Evolutionary conservation across 106 monocot species (phyloP).

Genomic region (Dactylorhiza incarnata): DNA sequence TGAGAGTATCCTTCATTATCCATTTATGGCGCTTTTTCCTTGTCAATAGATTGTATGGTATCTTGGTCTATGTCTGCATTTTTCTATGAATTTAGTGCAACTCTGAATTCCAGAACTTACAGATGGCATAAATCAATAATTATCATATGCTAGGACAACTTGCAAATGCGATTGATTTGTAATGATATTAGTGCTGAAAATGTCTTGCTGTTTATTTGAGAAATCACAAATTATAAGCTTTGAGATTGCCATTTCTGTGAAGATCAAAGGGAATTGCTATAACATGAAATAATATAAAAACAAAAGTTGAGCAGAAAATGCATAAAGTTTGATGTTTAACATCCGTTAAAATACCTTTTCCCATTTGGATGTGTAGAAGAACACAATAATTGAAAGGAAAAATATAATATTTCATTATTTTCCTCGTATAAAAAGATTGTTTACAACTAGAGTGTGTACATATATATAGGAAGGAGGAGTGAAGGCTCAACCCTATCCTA

Average conservation of each 20-base stretch:
- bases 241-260: not conserved
- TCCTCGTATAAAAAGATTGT: too few species aligned
- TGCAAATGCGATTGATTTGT: not conserved
- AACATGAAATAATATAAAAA: not conserved
- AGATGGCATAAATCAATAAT: too few species aligned
- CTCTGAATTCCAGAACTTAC: too few species aligned
- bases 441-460: too few species aligned
- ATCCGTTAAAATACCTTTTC: not conserved
- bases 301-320: constrained; percentile 4
- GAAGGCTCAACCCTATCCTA: too few species aligned
- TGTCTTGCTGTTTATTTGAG: not conserved
- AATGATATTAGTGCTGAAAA: not conserved
- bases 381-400: too few species aligned
- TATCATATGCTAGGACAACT: too few species aligned
- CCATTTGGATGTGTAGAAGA: not conserved
- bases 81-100: too few species aligned
- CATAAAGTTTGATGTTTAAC: not conserved
- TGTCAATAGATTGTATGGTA: not conserved
- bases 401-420: too few species aligned
- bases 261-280: not conserved
- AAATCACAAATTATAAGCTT: not conserved
- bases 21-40: not conserved
- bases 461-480: too few species aligned
- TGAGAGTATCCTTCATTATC: not conserved
- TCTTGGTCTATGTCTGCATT: too few species aligned